These are phyloP conservation scores for Mollisiaceae sp. DNA, from an alignment of 2,329 filamentous ascomycete species.

Conservation along the genomic window DNA sequence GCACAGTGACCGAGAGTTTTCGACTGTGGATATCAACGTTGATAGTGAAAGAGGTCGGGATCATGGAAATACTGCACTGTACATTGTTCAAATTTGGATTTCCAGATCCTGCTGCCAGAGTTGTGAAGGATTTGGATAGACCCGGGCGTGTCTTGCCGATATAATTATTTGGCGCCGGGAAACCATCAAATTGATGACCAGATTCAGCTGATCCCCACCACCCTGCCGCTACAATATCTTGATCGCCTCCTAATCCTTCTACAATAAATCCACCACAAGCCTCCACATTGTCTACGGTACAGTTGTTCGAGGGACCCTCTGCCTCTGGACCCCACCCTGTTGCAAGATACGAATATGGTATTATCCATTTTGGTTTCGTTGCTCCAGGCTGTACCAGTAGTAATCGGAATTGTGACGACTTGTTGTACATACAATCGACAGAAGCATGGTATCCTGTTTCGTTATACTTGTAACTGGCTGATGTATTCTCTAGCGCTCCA, in stretches of 20 bases:
- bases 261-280: constrained; percentile 8
- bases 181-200: constrained; percentile 5
- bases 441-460: background rate
- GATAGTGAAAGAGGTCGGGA: constrained; percentile 3
- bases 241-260: constrained; percentile 5
- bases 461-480: background rate
- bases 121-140: constrained; percentile 2
- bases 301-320: background rate
- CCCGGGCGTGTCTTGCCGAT: constrained; percentile 7
- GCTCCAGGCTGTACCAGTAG: background rate
- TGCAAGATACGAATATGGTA: constrained; percentile 9
- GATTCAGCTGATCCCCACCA: constrained; percentile 12
- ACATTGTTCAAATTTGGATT: background rate
- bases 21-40: background rate
- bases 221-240: constrained; percentile 10
- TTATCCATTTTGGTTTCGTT: background rate
- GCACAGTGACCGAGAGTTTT: background rate
- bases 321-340: constrained; percentile 6
- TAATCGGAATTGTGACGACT: background rate
- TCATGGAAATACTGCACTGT: constrained; percentile 4
- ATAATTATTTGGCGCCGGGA: background rate
- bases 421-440: constrained; percentile 4
- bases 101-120: background rate
- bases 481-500: background rate
- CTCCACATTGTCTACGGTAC: constrained; percentile 8